Conservation (phyloP, 1,284 basidiomycete species). For the Trametes hirsuta region DNA sequence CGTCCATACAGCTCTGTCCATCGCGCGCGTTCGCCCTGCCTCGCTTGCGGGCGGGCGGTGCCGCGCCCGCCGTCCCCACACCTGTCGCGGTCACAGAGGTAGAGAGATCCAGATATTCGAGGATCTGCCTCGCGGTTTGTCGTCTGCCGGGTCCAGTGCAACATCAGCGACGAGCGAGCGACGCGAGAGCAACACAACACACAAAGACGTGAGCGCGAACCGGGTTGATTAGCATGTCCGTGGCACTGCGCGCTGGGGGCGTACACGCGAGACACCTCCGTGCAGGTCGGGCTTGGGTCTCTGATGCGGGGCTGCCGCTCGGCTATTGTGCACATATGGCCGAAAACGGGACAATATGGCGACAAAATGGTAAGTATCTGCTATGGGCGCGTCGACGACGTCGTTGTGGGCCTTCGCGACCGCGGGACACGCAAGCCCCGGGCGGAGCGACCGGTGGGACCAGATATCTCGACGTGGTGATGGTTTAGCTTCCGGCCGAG, state of each 20-base stretch:
- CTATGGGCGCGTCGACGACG: too few relatives aligned
- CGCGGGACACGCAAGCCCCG: too few relatives aligned
- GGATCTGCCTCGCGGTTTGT: neutral
- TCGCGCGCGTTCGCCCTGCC: neutral
- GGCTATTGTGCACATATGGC: neutral
- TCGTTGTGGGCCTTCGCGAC: too few relatives aligned
- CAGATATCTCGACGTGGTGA: neutral
- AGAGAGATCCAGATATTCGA: neutral
- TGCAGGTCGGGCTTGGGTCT: neutral
- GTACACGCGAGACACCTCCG: neutral
- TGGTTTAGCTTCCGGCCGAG: neutral
- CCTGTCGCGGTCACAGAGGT: neutral
- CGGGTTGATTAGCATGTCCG: conserved; percentile 4
- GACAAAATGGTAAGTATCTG: too few relatives aligned
- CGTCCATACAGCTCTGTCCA: neutral
- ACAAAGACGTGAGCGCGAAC: neutral
- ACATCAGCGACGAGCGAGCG: neutral
- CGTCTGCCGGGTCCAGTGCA: neutral
- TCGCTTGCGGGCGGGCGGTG: neutral
- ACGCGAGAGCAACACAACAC: too few relatives aligned
- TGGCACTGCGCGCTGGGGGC: conserved; percentile 1
- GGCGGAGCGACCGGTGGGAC: too few relatives aligned
- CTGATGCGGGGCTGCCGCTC: neutral
- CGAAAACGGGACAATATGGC: neutral
- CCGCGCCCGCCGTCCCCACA: neutral